Base-by-base conservation (phyloP, 352 stramenopile species). In the Pelagophyceae sp. region DNA sequence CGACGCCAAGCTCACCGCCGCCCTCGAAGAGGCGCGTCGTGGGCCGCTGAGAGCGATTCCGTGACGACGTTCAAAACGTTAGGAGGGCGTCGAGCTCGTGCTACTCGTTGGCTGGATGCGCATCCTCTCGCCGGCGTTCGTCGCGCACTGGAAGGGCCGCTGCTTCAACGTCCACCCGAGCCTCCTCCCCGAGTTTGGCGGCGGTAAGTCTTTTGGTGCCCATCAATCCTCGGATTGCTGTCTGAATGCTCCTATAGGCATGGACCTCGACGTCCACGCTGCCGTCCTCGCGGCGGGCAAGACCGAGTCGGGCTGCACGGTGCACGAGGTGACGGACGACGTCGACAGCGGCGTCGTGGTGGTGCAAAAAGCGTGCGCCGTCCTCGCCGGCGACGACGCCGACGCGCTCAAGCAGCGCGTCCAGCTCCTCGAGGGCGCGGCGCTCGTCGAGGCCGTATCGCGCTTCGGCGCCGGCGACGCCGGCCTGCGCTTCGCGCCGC, bases 141-240 rank as follows among this genome's bases (percentile, higher is more conserved):
- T 90, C 83, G 87, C 95, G 78, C 89, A 93, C 78, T 99, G 94
- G 94, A 82, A 89, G 77, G 89, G 92, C 82, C 91, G 95, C 77
- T 97, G 97, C 80, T 89, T 99, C 25, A 99, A 99, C 85, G 96
- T 99, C 63, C 96, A 99, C 85, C 96, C 96, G 65, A 99, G 94
- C 58, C 89, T 99, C 40, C 88, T 99, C 31, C 96, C 96, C 23
- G 96, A 98, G 76, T 98, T 98, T 85, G 95, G 94, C 77, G 96
- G 96, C n/a, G n/a, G n/a, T n/a, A n/a, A n/a, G n/a, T n/a, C n/a
- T n/a, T n/a, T n/a, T n/a, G n/a, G n/a, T n/a, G n/a, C n/a, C n/a
- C n/a, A n/a, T n/a, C n/a, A n/a, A n/a, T n/a, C n/a, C n/a, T n/a
- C n/a, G n/a, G n/a, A n/a, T n/a, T n/a, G n/a, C n/a, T n/a, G n/a